Evolutionary conservation across 345 rosid genomes (phyloP).

Genomic region (Gossypium arboreum): DNA sequence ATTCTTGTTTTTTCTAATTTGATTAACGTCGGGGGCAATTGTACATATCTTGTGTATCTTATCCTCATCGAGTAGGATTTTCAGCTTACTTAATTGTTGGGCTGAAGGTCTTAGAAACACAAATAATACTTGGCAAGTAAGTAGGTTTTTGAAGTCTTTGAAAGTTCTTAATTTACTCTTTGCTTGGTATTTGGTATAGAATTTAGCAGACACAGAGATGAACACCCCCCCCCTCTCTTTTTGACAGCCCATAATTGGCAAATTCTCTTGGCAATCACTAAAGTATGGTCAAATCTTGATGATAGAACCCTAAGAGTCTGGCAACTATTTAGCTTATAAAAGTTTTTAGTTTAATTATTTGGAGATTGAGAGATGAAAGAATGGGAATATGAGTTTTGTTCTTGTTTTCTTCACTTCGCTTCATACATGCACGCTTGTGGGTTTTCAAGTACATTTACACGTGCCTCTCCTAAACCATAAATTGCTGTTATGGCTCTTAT

Average conservation of each 20-base stretch:
- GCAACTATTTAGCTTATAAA: conserved; percentile 12
- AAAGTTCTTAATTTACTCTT: background rate
- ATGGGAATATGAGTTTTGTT: conserved; percentile 5
- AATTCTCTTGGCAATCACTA: conserved; percentile 3
- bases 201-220: background rate
- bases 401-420: background rate
- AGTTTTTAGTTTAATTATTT: background rate
- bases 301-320: conserved; percentile 4
- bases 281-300: conserved; percentile 6
- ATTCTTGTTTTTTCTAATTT: conserved; percentile 2
- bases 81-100: background rate
- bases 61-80: conserved; percentile 2
- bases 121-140: background rate
- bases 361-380: background rate
- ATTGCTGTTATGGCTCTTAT: background rate
- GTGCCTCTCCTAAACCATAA: background rate
- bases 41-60: background rate
- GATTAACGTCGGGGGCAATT: background rate
- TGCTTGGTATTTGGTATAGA: background rate
- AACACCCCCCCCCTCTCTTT: background rate
- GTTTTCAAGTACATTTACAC: background rate
- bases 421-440: background rate
- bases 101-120: background rate
- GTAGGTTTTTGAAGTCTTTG: conserved; percentile 1
- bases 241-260: background rate